A percentile compares a stretch with the other conserved stretches of the same genome.
Evolutionary conservation across 257 asterid genomes (phyloP).

Genomic region (Penstemon eatonii): DNA sequence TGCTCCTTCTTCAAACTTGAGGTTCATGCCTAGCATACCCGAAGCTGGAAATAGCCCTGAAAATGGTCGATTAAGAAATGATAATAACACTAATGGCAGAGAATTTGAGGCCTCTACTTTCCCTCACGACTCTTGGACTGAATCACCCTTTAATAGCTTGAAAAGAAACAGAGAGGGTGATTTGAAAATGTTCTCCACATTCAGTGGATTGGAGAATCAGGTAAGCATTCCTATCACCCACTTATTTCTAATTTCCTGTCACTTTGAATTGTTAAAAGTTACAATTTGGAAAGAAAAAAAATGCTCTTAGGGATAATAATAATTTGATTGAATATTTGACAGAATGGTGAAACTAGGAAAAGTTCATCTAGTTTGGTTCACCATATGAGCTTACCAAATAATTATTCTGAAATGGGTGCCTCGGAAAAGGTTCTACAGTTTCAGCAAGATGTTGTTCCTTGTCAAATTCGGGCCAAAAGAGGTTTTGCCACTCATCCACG

Average conservation of each 20-base stretch:
- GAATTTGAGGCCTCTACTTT: slow-evolving; percentile 33
- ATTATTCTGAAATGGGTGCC: slow-evolving; percentile 53
- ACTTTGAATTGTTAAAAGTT: too few species aligned
- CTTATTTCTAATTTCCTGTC: background rate
- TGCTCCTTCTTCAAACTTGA: slow-evolving; percentile 37
- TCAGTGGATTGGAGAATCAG: slow-evolving; percentile 51
- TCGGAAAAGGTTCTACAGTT: slow-evolving; percentile 62
- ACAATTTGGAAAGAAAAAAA: too few species aligned
- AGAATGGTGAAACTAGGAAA: slow-evolving; percentile 54
- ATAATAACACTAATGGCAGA: slow-evolving; percentile 23
- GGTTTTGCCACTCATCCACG: slow-evolving; percentile 94
- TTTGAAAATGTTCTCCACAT: slow-evolving; percentile 50
- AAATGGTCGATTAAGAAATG: slow-evolving; percentile 29
- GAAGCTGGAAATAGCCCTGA: slow-evolving; percentile 36
- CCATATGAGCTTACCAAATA: slow-evolving; percentile 83
- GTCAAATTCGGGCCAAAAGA: slow-evolving; percentile 85
- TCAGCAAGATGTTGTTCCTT: slow-evolving; percentile 62
- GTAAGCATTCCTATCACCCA: slow-evolving; percentile 18
- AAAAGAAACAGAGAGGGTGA: slow-evolving; percentile 72
- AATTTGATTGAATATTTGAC: background rate
- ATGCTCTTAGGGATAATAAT: too few species aligned
- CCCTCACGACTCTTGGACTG: slow-evolving; percentile 59
- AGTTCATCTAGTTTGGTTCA: slow-evolving; percentile 48
- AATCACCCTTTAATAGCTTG: slow-evolving; percentile 47
- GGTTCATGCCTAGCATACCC: slow-evolving; percentile 56